These are phyloP conservation scores for Stenocarpella maydis DNA, from an alignment of 2,329 filamentous ascomycete species.

Conservation along the genomic window DNA sequence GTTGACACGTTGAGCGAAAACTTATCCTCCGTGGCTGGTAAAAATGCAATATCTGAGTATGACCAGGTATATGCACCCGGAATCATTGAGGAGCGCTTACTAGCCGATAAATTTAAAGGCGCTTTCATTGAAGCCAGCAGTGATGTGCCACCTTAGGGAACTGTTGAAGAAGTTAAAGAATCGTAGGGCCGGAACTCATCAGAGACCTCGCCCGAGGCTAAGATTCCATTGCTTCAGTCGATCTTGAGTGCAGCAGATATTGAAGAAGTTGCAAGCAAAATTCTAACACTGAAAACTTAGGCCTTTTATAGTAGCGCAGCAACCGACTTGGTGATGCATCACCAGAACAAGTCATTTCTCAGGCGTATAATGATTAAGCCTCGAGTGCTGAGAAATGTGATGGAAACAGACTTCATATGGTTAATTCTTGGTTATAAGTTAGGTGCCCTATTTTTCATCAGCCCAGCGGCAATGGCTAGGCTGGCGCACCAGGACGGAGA, in stretches of 20 bases:
- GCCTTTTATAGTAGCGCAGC: conserved; percentile 64
- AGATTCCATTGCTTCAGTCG: background rate
- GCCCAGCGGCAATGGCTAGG: conserved; percentile 59
- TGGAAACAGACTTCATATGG: conserved; percentile 48
- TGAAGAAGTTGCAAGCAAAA: conserved; percentile 54
- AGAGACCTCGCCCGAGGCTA: background rate
- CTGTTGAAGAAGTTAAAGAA: conserved; percentile 40
- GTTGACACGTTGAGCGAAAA: conserved; percentile 15
- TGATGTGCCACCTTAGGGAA: conserved; percentile 23
- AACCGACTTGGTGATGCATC: conserved; percentile 59
- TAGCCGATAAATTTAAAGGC: conserved; percentile 5
- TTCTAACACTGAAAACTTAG: conserved; percentile 57
- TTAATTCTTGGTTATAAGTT: conserved; percentile 52
- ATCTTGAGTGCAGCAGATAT: conserved; percentile 49
- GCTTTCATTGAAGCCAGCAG: conserved; percentile 1
- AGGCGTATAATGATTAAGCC: conserved; percentile 61
- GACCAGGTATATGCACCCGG: conserved; percentile 61
- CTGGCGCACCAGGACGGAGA: conserved; percentile 62
- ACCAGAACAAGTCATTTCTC: conserved; percentile 57
- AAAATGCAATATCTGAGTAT: conserved; percentile 42
- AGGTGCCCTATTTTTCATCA: conserved; percentile 57
- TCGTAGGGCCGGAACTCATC: background rate
- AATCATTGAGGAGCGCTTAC: conserved; percentile 13
- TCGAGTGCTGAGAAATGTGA: conserved; percentile 57
- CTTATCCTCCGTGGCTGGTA: background rate